These are phyloP conservation scores for Acer negundo DNA, from an alignment of 345 rosid species.

Conservation along the genomic window DNA sequence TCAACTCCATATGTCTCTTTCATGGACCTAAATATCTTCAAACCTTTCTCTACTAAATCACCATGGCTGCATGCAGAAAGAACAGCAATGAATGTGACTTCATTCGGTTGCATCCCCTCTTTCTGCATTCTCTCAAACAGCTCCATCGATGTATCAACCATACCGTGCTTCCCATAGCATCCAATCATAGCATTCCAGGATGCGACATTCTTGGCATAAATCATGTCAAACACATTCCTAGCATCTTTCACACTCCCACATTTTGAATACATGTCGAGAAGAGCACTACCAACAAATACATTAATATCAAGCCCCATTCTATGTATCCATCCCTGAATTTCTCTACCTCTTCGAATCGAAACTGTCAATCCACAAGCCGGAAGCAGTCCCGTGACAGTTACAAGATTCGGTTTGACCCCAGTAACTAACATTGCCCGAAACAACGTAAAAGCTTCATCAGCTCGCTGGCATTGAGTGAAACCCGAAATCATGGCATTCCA, in stretches of 20 bases:
- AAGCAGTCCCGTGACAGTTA: slow-evolving; percentile 54
- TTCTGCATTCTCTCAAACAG: slow-evolving; percentile 48
- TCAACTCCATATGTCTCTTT: slow-evolving; percentile 25
- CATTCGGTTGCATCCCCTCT: slow-evolving; percentile 35
- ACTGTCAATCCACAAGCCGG: slow-evolving; percentile 46
- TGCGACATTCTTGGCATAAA: slow-evolving; percentile 32
- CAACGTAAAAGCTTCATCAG: slow-evolving; percentile 39
- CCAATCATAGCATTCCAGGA: slow-evolving; percentile 63
- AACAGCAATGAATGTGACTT: slow-evolving; percentile 42
- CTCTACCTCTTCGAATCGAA: slow-evolving; percentile 41
- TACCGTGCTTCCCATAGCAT: slow-evolving; percentile 56
- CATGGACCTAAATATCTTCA: slow-evolving; percentile 45
- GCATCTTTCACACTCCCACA: slow-evolving; percentile 55
- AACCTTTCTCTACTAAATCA: slow-evolving; percentile 49
- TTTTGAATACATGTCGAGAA: slow-evolving; percentile 66
- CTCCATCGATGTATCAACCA: slow-evolving; percentile 35
- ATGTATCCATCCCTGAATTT: slow-evolving; percentile 46
- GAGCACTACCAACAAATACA: slow-evolving; percentile 49
- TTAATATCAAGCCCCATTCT: slow-evolving; percentile 40
- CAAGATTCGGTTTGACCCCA: slow-evolving; percentile 37
- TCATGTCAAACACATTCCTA: slow-evolving; percentile 33
- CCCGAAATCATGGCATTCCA: slow-evolving; percentile 63
- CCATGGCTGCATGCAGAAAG: slow-evolving; percentile 58
- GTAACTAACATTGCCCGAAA: slow-evolving; percentile 37
- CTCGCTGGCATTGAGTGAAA: slow-evolving; percentile 43